Evolutionary conservation across 805 yeast species (phyloP).

Genomic region (Metschnikowia colocasiae): DNA sequence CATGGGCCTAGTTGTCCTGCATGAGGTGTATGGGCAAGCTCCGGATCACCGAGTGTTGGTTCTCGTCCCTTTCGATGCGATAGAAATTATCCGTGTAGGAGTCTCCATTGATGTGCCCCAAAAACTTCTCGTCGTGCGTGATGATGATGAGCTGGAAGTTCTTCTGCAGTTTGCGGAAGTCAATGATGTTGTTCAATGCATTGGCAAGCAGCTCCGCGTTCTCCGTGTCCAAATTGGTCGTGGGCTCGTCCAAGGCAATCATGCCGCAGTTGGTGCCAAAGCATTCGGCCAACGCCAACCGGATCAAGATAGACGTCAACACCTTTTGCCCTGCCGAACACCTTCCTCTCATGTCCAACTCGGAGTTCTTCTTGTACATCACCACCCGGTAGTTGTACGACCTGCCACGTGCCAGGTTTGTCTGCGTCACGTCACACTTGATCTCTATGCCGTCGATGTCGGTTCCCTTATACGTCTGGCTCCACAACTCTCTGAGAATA

Average conservation of each 20-base stretch:
- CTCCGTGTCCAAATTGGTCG: slow-evolving; percentile 88
- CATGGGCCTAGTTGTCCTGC: slow-evolving; percentile 20
- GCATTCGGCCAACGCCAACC: slow-evolving; percentile 91
- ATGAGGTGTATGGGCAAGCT: slow-evolving; percentile 41
- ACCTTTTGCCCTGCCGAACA: slow-evolving; percentile 99
- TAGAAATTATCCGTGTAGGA: slow-evolving; percentile 85
- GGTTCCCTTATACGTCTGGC: slow-evolving; percentile 87
- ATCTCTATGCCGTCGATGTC: slow-evolving; percentile 91
- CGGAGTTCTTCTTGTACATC: slow-evolving; percentile 89
- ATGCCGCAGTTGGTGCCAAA: slow-evolving; percentile 94
- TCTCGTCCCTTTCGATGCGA: slow-evolving; percentile 72
- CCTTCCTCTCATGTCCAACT: slow-evolving; percentile 95
- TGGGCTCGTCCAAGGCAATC: slow-evolving; percentile 96
- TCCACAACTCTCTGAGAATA: slow-evolving; percentile 89
- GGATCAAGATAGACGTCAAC: slow-evolving; percentile 82
- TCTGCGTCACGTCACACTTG: slow-evolving; percentile 60
- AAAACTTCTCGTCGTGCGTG: slow-evolving; percentile 92
- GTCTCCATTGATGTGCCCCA: slow-evolving; percentile 79
- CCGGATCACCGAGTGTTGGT: slow-evolving; percentile 74
- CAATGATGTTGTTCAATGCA: slow-evolving; percentile 72
- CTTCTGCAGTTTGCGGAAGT: slow-evolving; percentile 66
- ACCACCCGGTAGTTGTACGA: slow-evolving; percentile 91
- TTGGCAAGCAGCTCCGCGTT: slow-evolving; percentile 85
- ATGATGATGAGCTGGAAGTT: slow-evolving; percentile 94
- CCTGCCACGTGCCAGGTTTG: slow-evolving; percentile 47